Conservation (phyloP, 208 protist genomes). For the Herpetomonas samuelpessoai region DNA sequence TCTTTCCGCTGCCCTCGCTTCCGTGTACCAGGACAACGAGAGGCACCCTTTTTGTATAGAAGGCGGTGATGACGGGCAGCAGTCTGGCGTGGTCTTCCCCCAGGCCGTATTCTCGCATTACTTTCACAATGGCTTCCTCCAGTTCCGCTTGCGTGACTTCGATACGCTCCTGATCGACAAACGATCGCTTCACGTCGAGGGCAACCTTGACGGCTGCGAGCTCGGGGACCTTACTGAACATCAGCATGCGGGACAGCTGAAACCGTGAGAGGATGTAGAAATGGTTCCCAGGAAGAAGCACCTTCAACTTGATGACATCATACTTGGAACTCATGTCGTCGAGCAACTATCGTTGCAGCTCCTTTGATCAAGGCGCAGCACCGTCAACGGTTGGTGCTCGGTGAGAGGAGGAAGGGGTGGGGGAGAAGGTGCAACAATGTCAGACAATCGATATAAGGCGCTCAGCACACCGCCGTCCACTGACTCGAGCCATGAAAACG, state of each 20-base stretch:
- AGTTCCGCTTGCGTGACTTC: conserved; percentile 45
- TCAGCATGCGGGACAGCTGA: conserved; percentile 61
- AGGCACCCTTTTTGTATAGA: conserved; percentile 44
- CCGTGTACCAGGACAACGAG: conserved; percentile 53
- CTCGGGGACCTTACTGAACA: conserved; percentile 46
- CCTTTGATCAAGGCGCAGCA: no score
- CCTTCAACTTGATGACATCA: conserved; percentile 60
- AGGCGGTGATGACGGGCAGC: conserved; percentile 41
- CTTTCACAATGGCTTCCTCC: conserved; percentile 19
- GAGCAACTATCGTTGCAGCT: no score
- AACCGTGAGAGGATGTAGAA: conserved; percentile 72
- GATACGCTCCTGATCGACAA: conserved; percentile 38
- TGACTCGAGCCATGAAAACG: no score
- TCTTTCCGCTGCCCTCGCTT: conserved; percentile 35
- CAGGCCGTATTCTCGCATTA: conserved; percentile 32
- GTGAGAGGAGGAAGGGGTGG: no score
- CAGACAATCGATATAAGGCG: no score
- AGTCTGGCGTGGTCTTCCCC: conserved; percentile 21
- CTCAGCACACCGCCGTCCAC: no score
- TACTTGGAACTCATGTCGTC: conserved; percentile 77
- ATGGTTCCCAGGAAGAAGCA: conserved; percentile 37
- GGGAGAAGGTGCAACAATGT: no score
- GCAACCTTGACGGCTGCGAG: conserved; percentile 43
- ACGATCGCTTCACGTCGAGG: conserved; percentile 51
- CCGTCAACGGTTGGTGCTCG: no score